Percentiles rank a stretch among this genome's conserved stretches.
phyloP scores from a whole-genome alignment of 352 stramenopile genomes.

The Peronospora belbahrii region DNA sequence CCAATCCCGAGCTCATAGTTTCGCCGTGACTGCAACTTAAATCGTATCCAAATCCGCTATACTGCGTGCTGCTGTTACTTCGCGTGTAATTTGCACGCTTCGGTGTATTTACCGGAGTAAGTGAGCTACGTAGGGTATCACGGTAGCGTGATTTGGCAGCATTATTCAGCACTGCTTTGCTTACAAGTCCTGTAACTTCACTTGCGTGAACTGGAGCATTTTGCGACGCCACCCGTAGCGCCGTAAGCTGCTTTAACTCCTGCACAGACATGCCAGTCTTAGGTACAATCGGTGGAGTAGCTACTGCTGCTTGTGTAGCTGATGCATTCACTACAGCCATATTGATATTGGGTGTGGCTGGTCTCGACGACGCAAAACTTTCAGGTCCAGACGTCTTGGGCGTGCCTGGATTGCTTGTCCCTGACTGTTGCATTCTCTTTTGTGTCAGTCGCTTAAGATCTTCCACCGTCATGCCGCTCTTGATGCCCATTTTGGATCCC shows the following conservation, averaged over 20 bases:
- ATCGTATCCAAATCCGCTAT: conserved; percentile 24
- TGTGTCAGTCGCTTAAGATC: conserved; percentile 81
- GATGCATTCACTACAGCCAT: conserved; percentile 44
- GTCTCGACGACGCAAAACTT: conserved; percentile 19
- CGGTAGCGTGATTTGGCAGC: conserved; percentile 73
- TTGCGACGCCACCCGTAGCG: conserved; percentile 65
- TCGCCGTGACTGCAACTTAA: conserved; percentile 26
- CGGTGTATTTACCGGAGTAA: conserved; percentile 45
- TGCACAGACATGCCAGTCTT: conserved; percentile 84
- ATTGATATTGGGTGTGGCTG: conserved; percentile 58
- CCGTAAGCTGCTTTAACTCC: conserved; percentile 81
- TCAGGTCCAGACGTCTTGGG: conserved; percentile 21
- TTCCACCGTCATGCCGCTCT: conserved; percentile 86
- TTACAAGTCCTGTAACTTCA: conserved; percentile 64
- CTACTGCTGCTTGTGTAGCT: conserved; percentile 15
- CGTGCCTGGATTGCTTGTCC: conserved; percentile 28
- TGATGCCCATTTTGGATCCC: conserved; percentile 77
- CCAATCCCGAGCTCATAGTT: conserved; percentile 14
- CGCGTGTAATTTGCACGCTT: conserved; percentile 34
- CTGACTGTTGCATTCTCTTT: conserved; percentile 71
- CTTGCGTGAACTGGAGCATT: conserved; percentile 50
- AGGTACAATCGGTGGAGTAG: conserved; percentile 37
- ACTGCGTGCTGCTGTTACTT: conserved; percentile 29
- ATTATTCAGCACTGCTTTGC: conserved; percentile 67
- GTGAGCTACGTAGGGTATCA: conserved; percentile 48